Percentiles rank a stretch among this genome's conserved stretches.
Conservation (phyloP, 2,329 filamentous ascomycete species). For the Trichoderma sp. region DNA sequence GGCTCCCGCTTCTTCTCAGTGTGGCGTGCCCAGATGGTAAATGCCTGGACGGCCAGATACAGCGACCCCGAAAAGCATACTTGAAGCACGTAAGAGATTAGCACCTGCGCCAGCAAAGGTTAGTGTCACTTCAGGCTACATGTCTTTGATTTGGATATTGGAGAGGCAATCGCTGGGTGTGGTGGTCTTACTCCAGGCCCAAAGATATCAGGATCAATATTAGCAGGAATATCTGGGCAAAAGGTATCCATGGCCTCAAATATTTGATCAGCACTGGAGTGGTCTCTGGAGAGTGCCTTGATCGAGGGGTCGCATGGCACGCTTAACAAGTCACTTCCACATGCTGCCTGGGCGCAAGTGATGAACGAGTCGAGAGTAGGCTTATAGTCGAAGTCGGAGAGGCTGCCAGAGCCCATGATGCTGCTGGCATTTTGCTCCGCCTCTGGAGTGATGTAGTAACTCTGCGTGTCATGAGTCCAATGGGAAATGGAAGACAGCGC, state of each 20-base stretch:
- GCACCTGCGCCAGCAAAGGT: slow-evolving; percentile 28
- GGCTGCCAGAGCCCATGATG: slow-evolving; percentile 34
- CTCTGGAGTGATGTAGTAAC: slow-evolving; percentile 32
- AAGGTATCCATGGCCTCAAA: slow-evolving; percentile 36
- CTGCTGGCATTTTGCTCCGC: slow-evolving; percentile 37
- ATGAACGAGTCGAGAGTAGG: slow-evolving; percentile 35
- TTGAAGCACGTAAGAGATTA: slow-evolving; percentile 40
- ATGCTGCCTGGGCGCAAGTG: slow-evolving; percentile 35
- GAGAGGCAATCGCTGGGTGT: not conserved
- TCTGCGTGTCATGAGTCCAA: slow-evolving; percentile 31
- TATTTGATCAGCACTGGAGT: slow-evolving; percentile 30
- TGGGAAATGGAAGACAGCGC: slow-evolving; percentile 35
- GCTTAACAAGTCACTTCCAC: slow-evolving; percentile 34
- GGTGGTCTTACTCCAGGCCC: slow-evolving; percentile 35
- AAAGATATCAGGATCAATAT: slow-evolving; percentile 41
- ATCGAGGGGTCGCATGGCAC: slow-evolving; percentile 32
- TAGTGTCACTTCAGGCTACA: not conserved
- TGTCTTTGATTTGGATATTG: not conserved
- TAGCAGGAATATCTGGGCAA: slow-evolving; percentile 35
- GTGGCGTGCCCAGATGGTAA: slow-evolving; percentile 35
- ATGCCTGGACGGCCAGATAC: slow-evolving; percentile 35
- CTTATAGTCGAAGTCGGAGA: slow-evolving; percentile 32
- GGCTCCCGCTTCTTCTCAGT: slow-evolving; percentile 28
- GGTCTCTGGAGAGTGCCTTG: slow-evolving; percentile 25
- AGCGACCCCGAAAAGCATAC: slow-evolving; percentile 35